A percentile compares a stretch with the other conserved stretches of the same genome.
phyloP scores from a whole-genome alignment of 1,139 yeast species.

The Yamadazyma trypodendri region DNA sequence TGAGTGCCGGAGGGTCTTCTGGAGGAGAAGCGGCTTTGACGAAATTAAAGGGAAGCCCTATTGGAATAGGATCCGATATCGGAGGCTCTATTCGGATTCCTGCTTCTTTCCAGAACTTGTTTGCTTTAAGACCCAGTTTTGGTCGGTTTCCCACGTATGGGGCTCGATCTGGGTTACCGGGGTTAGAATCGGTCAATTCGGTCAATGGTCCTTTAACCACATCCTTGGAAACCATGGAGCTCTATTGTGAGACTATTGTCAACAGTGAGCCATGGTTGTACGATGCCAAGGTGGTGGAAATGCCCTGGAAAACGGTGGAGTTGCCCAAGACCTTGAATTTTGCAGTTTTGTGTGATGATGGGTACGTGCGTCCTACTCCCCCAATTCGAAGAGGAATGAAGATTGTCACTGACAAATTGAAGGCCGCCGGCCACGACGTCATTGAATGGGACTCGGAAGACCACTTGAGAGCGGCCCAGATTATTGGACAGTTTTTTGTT shows the following conservation, averaged over 20 bases:
- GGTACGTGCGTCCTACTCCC: conserved; percentile 35
- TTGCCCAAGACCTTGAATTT: conserved; percentile 27
- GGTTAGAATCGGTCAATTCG: conserved; percentile 44
- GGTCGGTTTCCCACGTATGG: conserved; percentile 53
- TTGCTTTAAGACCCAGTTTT: conserved; percentile 45
- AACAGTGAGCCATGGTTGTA: conserved; percentile 29
- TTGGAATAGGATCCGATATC: conserved; percentile 59
- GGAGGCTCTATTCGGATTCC: conserved; percentile 58
- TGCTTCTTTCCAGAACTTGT: conserved; percentile 45
- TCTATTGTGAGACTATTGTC: conserved; percentile 26
- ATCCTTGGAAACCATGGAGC: conserved; percentile 26
- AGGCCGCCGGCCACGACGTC: conserved; percentile 56
- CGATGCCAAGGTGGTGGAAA: conserved; percentile 30
- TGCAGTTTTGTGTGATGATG: conserved; percentile 33
- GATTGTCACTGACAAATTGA: conserved; percentile 21
- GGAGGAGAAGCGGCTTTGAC: conserved; percentile 41
- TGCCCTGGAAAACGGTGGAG: conserved; percentile 30
- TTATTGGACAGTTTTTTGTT: conserved; percentile 39
- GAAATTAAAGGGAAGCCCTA: conserved; percentile 36
- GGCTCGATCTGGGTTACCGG: conserved; percentile 53
- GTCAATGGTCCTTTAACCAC: conserved; percentile 36
- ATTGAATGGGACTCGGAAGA: conserved; percentile 54
- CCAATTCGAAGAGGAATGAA: conserved; percentile 32
- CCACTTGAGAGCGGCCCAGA: conserved; percentile 34
- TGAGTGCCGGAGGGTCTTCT: conserved; percentile 38